phyloP scores from a whole-genome alignment of 1,139 yeast genomes.

The Saccharomycopsis crataegensis region DNA sequence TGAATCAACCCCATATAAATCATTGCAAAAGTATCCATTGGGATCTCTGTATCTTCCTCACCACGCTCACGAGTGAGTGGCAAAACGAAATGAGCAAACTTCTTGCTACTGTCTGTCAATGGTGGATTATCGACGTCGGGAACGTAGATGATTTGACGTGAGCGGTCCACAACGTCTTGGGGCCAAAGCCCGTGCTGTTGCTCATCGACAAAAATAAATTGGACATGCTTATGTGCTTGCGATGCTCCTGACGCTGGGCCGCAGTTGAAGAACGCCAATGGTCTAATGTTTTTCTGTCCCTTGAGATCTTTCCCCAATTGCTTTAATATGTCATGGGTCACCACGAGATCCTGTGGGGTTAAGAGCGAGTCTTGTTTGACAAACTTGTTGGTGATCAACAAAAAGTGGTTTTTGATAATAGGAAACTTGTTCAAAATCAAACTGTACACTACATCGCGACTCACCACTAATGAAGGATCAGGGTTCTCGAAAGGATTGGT shows the following conservation, averaged over 20 bases:
- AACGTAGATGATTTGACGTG: constrained; percentile 40
- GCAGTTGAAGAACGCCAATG: constrained; percentile 80
- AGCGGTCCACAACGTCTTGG: constrained; percentile 37
- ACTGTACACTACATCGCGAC: constrained; percentile 46
- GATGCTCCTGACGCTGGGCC: constrained; percentile 90
- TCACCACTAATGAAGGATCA: constrained; percentile 65
- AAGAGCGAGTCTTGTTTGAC: constrained; percentile 67
- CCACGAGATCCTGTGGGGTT: constrained; percentile 56
- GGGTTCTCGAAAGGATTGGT: constrained; percentile 74
- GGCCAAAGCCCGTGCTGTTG: constrained; percentile 54
- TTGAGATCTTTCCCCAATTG: constrained; percentile 28
- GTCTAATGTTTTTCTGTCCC: constrained; percentile 33
- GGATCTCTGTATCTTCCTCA: constrained; percentile 31
- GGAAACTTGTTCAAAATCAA: constrained; percentile 82
- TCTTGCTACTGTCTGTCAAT: constrained; percentile 48
- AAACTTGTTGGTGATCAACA: constrained; percentile 69
- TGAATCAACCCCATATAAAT: constrained; percentile 65
- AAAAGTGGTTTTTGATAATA: constrained; percentile 67
- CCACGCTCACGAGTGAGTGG: constrained; percentile 45
- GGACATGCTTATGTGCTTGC: constrained; percentile 87
- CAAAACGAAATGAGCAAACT: constrained; percentile 79
- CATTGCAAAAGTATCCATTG: constrained; percentile 44
- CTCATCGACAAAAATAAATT: constrained; percentile 46
- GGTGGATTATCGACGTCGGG: constrained; percentile 54
- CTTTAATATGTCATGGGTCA: constrained; percentile 47